Base-by-base conservation (phyloP, 192 early-diverging fungal species). In the Entomortierella chlamydospora region DNA sequence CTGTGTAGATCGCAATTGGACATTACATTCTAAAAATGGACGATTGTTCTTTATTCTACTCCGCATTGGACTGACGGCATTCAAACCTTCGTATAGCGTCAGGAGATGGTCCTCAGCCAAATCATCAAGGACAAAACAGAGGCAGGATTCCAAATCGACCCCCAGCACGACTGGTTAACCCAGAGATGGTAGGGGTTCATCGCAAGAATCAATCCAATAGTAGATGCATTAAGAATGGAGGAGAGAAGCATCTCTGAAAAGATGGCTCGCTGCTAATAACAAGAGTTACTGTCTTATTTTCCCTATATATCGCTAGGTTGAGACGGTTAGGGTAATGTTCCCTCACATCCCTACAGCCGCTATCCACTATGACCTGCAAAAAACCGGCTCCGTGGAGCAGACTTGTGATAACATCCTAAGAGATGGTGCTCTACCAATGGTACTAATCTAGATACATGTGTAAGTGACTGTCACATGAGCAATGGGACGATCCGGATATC, bases 371-470 rank as follows among this genome's bases (percentile, higher is more conserved):
- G 93, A 94, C 71, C 84, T 96, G 23, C 87, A 91, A 61, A 90
- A 91, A 33, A 94, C 93, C 17, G 93, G 94, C n/a, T 93, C 92
- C 13, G 92, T 94, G 23, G 91, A 93, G 52, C 84, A 89, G 55
- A 95, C 93, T 22, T 91, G 90, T 58, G 93, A 96, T 64, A 93
- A 94, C 73, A 92, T 93, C 50, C 82, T 94, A 31, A 86, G 88
- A 31, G 86, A 94, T 33, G 82, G 84, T 12, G 49, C 63, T 7
- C 72, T 91, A 29, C 87, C 88, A 28, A 69, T 90, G 87, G 88
- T 90, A 86, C 37, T 56, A 53, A 62, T 67, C 11, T 47, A 20
- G 15, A 12, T 2, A 15, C 45, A 47, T 47, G 12, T 20, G 4
- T 47, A 20, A 47, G 4, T 47, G 45, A 47, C 15, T 4, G 15